Evolutionary conservation across 2,329 filamentous ascomycete genomes (phyloP).

Genomic region (Fusarium oxysporum): DNA sequence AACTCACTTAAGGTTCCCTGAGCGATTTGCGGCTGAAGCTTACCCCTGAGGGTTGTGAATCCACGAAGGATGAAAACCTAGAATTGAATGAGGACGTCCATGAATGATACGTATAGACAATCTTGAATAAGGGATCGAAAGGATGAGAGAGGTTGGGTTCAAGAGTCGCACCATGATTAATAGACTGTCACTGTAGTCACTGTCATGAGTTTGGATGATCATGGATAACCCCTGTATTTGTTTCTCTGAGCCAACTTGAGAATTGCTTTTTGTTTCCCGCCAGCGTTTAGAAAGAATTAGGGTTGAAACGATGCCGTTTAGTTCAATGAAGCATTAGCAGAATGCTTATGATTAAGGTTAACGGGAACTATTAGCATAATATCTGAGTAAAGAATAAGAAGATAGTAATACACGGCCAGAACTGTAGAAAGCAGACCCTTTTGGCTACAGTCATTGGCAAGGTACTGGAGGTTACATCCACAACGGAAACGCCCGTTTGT

Average conservation of each 20-base stretch:
- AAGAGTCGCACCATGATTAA: slow-evolving; percentile 30
- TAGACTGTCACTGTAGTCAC: not conserved
- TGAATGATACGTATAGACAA: not conserved
- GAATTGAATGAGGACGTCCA: slow-evolving; percentile 2
- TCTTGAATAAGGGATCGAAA: not conserved
- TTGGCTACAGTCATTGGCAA: not conserved
- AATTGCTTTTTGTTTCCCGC: slow-evolving; percentile 7
- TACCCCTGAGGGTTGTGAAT: slow-evolving; percentile 13
- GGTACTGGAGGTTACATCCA: not conserved
- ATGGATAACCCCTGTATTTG: slow-evolving; percentile 12
- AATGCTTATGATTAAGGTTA: slow-evolving; percentile 4
- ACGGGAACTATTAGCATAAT: not conserved
- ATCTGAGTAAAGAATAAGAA: not conserved
- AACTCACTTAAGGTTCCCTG: not conserved
- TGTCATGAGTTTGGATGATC: not conserved
- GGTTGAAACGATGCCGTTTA: not conserved
- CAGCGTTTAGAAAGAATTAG: not conserved
- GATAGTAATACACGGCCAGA: not conserved
- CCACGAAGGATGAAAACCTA: slow-evolving; percentile 18
- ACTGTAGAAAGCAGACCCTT: not conserved
- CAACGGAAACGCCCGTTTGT: slow-evolving; percentile 22
- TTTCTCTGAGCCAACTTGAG: not conserved
- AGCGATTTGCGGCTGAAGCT: slow-evolving; percentile 27
- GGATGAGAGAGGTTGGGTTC: not conserved
- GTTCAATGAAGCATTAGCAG: not conserved